Evolutionary conservation across 1,139 yeast genomes (phyloP), one percentile per base, ranked within the genome.

Genomic region (Saccharomyces hybrid): DNA sequence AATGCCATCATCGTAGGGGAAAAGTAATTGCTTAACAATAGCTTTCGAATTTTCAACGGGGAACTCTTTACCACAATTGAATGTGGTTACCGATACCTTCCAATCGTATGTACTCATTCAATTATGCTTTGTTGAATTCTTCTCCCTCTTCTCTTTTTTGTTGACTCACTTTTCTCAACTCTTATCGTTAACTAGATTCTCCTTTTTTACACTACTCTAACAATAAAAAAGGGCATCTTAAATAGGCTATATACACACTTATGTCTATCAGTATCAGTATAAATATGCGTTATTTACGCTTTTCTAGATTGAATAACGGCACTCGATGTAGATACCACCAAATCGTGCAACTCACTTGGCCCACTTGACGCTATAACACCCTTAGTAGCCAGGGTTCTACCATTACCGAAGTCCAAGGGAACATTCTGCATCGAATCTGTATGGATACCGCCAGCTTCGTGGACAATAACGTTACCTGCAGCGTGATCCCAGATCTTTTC

Each of bases 401-500:
- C 99, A 48, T 77, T 75, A n/a, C 96, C 91, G 65, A 93, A 95
- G 67, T 93, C 83, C 59, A 93, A 78, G 27, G 74, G 72, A n/a
- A 71, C 71, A 38, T 76, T 75, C 9, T 97, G 96, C 55, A 79
- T 70, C 66, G 91, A 82, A 68, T 93, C 99, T 12, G 95, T 83
- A 28, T 93, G 98, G 53, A 75, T 71, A 7, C 99, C 99, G 49
- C 98, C 98, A 63, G 95, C 88, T 71, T 95, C 99, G 42, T 81
- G 78, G 48, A 95, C 83, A 60, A 93, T 79, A 11, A 91, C 77
- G 63, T 87, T 86, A 4, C 99, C 99, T 2, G 97, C 96, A 26
- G 98, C 98, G 70, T 93, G 99, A 71, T 93, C 99, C 99, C 99
- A 93, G 58, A 93, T 90, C 73, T 95, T 93, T 69, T 93, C 99